These are phyloP conservation scores for Hypholoma fasciculare DNA, from an alignment of 768 basidiomycete genomes.

Conservation along the genomic window DNA sequence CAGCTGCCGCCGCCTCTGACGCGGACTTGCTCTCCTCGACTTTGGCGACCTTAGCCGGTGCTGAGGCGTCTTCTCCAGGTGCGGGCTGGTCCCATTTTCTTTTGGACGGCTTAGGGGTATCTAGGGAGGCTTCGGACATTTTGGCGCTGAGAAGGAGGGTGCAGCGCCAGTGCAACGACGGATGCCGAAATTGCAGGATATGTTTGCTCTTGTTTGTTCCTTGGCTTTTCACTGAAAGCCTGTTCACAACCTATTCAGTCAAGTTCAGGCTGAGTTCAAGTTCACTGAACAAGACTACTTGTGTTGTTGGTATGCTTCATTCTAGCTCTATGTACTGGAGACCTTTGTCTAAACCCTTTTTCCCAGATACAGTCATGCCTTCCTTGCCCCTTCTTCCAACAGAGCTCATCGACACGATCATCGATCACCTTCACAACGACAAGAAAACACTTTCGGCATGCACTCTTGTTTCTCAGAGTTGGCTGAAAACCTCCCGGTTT, in stretches of 20 bases:
- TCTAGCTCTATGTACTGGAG: too few relatives aligned
- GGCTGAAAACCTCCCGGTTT: constrained; percentile 18
- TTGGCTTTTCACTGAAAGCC: background rate
- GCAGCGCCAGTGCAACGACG: background rate
- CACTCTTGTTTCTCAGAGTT: constrained; percentile 21
- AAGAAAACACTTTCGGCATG: constrained; percentile 20
- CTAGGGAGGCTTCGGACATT: constrained; percentile 13
- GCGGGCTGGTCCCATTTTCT: constrained; percentile 64
- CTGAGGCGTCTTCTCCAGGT: constrained; percentile 41
- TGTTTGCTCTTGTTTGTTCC: background rate
- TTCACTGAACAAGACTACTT: too few relatives aligned
- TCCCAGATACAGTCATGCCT: too few relatives aligned
- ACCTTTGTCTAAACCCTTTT: too few relatives aligned
- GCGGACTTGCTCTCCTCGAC: constrained; percentile 61
- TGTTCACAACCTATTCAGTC: too few relatives aligned
- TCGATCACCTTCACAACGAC: constrained; percentile 21
- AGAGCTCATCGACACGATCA: constrained; percentile 24
- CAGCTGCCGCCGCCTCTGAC: constrained; percentile 64
- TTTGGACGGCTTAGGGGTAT: constrained; percentile 25
- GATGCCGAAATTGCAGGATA: background rate
- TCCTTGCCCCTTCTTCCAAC: constrained; percentile 12
- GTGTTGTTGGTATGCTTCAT: too few relatives aligned
- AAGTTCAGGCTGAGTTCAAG: too few relatives aligned
- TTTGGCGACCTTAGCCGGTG: constrained; percentile 41
- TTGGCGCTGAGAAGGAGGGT: background rate